Evolutionary conservation across 2,329 filamentous ascomycete genomes (phyloP), one percentile per base, ranked within the genome.

Genomic region (Chalara sp.): DNA sequence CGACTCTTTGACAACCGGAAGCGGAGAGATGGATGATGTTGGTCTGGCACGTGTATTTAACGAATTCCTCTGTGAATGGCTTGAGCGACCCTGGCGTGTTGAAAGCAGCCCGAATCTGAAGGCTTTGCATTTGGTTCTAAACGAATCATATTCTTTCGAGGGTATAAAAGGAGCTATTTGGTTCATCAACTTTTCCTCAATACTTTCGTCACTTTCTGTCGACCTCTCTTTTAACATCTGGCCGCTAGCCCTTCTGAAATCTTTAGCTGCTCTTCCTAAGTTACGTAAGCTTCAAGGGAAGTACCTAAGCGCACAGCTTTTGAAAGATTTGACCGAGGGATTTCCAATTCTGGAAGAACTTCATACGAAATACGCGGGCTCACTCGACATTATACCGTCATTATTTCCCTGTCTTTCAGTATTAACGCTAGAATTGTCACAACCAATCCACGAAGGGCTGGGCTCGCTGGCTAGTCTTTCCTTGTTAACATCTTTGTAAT

Each of bases 71-170:
- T 39, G 8, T 39, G 8, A 39, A 8, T 8, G n/a, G 8, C n/a
- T 39, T n/a, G 8, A 39, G 8, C n/a, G 8, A 8, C 35, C 35
- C n/a, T 8, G n/a, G n/a, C 35, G 35, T n/a, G 35, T 47, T 47
- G 46, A 28, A n/a, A 47, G 46, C 28, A 47, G 46, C 46, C 46
- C 46, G 46, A 47, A 35, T 6, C 21, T 47, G 46, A 40, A 47
- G 21, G 21, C 46, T 47, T 10, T 47, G 6, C 6, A 47, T 28
- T 39, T 47, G 46, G 46, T 28, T 47, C 28, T 47, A 32, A 28
- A 47, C 35, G 35, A 39, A 39, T n/a, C 35, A n/a, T 8, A 39
- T 39, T 39, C n/a, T n/a, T 39, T 39, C n/a, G 35, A 39, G 35
- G 35, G n/a, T 39, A n/a, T 39, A n/a, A n/a, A 39, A 39, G 35